A percentile compares a stretch with the other conserved stretches of the same genome.
Evolutionary conservation across 495 filamentous ascomycete genomes (phyloP).

Genomic region (Penicillium robsamsonii): DNA sequence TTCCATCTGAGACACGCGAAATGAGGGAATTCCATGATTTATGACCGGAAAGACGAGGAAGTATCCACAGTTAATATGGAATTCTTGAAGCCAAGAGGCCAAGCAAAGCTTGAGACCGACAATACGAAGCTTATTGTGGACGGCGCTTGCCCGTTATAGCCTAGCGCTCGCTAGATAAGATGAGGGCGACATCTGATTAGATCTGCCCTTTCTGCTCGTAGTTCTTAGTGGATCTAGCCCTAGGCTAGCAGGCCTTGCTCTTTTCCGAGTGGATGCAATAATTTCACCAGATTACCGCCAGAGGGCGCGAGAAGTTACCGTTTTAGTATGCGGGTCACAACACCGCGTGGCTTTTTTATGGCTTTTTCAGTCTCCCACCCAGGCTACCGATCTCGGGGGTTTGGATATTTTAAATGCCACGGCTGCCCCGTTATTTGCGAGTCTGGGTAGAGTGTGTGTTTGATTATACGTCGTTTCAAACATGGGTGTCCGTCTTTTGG

Average conservation of each 20-base stretch:
- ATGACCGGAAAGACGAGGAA: not conserved
- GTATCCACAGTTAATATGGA: not conserved
- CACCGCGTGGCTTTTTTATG: not conserved
- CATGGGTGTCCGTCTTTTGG: constrained; percentile 3
- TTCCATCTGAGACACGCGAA: not conserved
- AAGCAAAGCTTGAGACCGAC: constrained; percentile 8
- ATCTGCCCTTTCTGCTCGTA: not conserved
- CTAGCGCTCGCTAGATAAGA: constrained; percentile 4
- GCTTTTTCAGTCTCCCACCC: not conserved
- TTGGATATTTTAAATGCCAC: no score
- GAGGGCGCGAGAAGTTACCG: not conserved
- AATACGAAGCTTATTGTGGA: constrained; percentile 1
- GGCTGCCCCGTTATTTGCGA: no score
- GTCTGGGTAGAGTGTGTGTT: no score
- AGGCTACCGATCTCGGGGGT: no score
- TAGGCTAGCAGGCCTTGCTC: not conserved
- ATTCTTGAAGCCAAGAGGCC: not conserved
- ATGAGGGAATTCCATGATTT: not conserved
- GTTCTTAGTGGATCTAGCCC: not conserved
- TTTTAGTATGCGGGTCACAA: not conserved
- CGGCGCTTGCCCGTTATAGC: not conserved
- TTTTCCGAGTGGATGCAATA: not conserved
- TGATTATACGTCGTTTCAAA: no score
- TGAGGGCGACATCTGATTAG: constrained; percentile 9
- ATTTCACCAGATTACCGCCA: not conserved